Evolutionary conservation across 352 stramenopile species (phyloP).

Genomic region (Phytophthora sp.): DNA sequence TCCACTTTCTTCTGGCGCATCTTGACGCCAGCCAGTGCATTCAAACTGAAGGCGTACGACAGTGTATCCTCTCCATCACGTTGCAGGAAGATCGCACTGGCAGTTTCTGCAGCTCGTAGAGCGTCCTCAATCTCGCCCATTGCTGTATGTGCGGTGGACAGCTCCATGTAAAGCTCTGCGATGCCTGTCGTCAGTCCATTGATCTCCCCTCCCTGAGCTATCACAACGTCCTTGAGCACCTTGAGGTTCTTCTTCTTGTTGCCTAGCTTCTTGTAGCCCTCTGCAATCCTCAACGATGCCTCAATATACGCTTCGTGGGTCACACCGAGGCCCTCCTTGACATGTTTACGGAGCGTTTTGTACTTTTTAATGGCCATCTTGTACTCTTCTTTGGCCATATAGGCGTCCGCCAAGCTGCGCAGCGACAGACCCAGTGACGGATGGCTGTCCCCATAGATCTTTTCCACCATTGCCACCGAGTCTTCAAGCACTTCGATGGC

Average conservation of each 20-base stretch:
- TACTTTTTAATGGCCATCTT: constrained; percentile 72
- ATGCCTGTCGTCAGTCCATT: constrained; percentile 72
- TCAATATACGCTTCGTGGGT: constrained; percentile 83
- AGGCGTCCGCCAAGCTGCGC: constrained; percentile 80
- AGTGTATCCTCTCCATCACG: constrained; percentile 75
- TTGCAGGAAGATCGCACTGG: constrained; percentile 59
- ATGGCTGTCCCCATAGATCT: constrained; percentile 82
- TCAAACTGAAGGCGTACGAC: constrained; percentile 81
- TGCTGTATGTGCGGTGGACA: constrained; percentile 58
- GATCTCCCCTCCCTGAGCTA: constrained; percentile 60
- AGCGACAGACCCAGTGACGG: constrained; percentile 79
- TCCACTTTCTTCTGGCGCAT: constrained; percentile 70
- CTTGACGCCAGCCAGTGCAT: constrained; percentile 77
- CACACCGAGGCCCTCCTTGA: constrained; percentile 65
- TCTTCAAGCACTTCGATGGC: constrained; percentile 82
- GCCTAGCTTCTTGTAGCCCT: constrained; percentile 73
- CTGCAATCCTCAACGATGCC: constrained; percentile 65
- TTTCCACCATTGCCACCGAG: constrained; percentile 71
- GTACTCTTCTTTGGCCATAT: constrained; percentile 79
- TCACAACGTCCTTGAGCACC: constrained; percentile 60
- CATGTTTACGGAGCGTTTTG: constrained; percentile 73
- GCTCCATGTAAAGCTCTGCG: constrained; percentile 82
- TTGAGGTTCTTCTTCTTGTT: constrained; percentile 61
- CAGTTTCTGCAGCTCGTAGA: constrained; percentile 41
- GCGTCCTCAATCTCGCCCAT: constrained; percentile 53